These are phyloP conservation scores for Eucalyptus cloeziana DNA, from an alignment of 345 rosid species.

Conservation along the genomic window DNA sequence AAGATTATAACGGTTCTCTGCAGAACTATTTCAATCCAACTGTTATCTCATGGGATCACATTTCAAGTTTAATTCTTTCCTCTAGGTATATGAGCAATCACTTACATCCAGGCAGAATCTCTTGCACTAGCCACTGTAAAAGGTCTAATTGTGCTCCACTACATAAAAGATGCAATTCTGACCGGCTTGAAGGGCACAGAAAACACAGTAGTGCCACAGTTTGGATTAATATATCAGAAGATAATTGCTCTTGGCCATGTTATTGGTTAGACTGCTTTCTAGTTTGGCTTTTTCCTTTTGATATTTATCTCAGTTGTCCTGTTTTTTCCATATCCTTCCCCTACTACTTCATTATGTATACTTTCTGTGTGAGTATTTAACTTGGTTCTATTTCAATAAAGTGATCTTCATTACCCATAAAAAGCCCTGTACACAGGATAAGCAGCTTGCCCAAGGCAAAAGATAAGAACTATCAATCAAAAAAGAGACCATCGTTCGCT, in stretches of 20 bases:
- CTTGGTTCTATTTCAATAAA: not conserved
- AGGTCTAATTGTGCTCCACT: not conserved
- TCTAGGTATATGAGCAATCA: not conserved
- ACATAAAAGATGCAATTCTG: not conserved
- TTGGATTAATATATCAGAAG: not conserved
- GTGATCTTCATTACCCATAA: not conserved
- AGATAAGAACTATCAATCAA: not conserved
- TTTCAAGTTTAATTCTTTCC: not conserved
- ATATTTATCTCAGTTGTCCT: not conserved
- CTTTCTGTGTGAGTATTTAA: not conserved
- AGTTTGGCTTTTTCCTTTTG: not conserved
- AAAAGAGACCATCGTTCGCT: not conserved
- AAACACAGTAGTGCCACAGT: not conserved
- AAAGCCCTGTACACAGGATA: not conserved
- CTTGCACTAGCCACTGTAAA: not conserved
- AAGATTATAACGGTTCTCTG: not conserved
- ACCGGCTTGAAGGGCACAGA: not conserved
- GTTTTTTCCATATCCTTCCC: not conserved
- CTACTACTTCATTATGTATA: not conserved
- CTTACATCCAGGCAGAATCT: not conserved
- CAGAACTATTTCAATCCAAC: not conserved
- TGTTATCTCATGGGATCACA: not conserved
- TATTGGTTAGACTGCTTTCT: not conserved
- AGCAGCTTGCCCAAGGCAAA: not conserved
- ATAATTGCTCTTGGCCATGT: not conserved